Conservation (phyloP, 2,329 filamentous ascomycete species). For the Ceratocystis eucalypticola region DNA sequence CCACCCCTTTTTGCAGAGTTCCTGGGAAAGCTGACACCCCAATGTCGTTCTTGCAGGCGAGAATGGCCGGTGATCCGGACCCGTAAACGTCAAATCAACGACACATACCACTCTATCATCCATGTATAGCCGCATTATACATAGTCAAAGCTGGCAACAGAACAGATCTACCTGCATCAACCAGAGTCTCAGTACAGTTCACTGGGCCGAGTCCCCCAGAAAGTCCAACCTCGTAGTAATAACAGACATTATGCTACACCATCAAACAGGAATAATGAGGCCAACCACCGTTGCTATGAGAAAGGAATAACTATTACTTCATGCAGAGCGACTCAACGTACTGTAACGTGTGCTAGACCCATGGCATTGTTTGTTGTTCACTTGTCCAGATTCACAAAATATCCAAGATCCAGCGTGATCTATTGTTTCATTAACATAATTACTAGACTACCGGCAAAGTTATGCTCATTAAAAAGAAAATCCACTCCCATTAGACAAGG, state of each 20-base stretch:
- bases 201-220: constrained; percentile 1
- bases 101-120: background rate
- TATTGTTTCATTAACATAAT: background rate
- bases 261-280: background rate
- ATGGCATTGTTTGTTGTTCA: background rate
- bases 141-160: background rate
- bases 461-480: background rate
- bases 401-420: background rate
- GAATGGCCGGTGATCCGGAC: constrained; percentile 41
- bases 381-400: background rate
- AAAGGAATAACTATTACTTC: background rate
- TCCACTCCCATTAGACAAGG: background rate
- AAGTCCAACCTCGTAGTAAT: constrained; percentile 1
- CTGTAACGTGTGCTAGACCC: background rate
- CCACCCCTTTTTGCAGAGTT: background rate
- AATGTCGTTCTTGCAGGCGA: constrained; percentile 31
- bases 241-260: background rate
- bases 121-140: background rate
- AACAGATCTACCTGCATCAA: constrained; percentile 5
- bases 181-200: constrained; percentile 9
- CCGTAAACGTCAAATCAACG: constrained; percentile 28
- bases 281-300: too few relatives aligned
- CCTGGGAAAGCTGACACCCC: constrained; percentile 17
- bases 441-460: background rate
- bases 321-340: background rate